A percentile compares a stretch with the other conserved stretches of the same genome.
Evolutionary conservation across 495 filamentous ascomycete species (phyloP).

Genomic region (Annulohypoxylon nitens): DNA sequence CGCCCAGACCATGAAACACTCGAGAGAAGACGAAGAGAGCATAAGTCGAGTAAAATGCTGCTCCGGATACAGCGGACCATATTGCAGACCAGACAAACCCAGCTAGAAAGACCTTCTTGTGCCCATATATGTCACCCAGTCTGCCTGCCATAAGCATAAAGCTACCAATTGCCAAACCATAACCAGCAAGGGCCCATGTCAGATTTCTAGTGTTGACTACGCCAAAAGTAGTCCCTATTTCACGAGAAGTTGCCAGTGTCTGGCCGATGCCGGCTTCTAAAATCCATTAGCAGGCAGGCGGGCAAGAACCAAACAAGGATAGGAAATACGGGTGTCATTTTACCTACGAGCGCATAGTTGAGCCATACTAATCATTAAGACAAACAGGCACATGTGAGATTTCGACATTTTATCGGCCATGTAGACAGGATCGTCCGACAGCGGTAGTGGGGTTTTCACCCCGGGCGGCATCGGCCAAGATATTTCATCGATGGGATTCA

Average conservation of each 20-base stretch:
- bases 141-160: constrained; percentile 71
- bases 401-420: constrained; percentile 27
- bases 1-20: constrained; percentile 66
- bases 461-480: constrained; percentile 41
- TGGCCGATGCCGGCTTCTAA: constrained; percentile 61
- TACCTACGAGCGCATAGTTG: constrained; percentile 50
- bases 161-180: constrained; percentile 70
- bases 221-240: constrained; percentile 52
- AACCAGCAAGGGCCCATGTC: constrained; percentile 65
- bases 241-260: constrained; percentile 43
- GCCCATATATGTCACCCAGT: constrained; percentile 74
- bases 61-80: constrained; percentile 71
- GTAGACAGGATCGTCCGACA: neutral
- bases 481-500: constrained; percentile 36
- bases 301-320: constrained; percentile 15
- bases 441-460: constrained; percentile 4
- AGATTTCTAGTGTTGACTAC: constrained; percentile 57
- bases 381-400: constrained; percentile 26
- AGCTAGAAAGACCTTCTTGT: constrained; percentile 70
- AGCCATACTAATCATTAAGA: constrained; percentile 48
- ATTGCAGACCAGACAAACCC: constrained; percentile 73
- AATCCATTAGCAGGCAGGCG: constrained; percentile 56
- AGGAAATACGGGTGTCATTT: neutral
- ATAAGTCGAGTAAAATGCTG: constrained; percentile 52
- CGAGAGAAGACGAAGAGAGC: constrained; percentile 63